These are phyloP conservation scores for Dalbergia oliveri DNA, from an alignment of 306 rosid species.

Conservation along the genomic window DNA sequence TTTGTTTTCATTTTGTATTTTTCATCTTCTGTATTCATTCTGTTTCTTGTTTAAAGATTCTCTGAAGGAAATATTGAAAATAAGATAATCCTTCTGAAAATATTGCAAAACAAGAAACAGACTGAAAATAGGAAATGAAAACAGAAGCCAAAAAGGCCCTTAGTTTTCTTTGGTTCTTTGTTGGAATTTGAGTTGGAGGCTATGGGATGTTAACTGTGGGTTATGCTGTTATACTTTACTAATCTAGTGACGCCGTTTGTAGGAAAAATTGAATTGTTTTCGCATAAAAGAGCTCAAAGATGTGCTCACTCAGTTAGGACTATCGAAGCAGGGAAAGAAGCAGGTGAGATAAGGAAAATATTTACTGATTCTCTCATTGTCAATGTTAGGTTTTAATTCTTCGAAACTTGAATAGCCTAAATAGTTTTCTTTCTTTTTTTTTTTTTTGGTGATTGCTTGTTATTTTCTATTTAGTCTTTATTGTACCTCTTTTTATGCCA, in stretches of 20 bases:
- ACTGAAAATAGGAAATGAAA: no score
- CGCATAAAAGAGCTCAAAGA: constrained; percentile 96
- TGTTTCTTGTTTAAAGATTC: no score
- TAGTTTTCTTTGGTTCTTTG: neutral
- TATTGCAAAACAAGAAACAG: no score
- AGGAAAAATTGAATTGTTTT: constrained; percentile 86
- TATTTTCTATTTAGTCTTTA: neutral
- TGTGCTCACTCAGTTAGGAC: constrained; percentile 86
- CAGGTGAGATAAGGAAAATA: constrained; percentile 70
- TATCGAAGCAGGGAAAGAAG: constrained; percentile 98
- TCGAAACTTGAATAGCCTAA: constrained; percentile 11
- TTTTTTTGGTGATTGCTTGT: constrained; percentile 12
- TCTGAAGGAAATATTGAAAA: no score
- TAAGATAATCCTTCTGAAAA: no score
- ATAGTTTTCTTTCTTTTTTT: neutral
- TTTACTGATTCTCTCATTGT: constrained; percentile 28
- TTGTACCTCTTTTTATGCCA: neutral
- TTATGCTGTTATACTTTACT: constrained; percentile 20
- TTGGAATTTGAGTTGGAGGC: constrained; percentile 11
- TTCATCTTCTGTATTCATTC: no score
- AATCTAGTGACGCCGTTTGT: constrained; percentile 34
- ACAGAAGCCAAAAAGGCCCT: no score
- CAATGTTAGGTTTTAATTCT: constrained; percentile 9
- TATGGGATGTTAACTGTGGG: constrained; percentile 6
- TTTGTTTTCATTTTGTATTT: no score